phyloP scores from a whole-genome alignment of 257 asterid genomes.

The Eucommia ulmoides region DNA sequence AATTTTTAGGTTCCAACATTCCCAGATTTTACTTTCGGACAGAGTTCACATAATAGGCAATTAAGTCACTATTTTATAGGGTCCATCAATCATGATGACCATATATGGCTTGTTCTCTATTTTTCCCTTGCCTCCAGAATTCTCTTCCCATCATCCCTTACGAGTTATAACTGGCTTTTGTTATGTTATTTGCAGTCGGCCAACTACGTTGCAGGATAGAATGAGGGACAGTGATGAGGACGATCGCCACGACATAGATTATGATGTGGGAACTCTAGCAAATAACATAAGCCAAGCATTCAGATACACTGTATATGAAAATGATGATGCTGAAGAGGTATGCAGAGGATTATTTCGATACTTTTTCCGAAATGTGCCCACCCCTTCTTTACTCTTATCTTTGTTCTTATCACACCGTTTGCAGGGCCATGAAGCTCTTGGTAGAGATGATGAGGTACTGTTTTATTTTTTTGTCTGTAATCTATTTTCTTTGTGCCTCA shows the following conservation, averaged over 20 bases:
- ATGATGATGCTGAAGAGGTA: slow-evolving; percentile 70
- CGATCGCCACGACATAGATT: slow-evolving; percentile 77
- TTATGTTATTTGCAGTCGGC: slow-evolving; percentile 55
- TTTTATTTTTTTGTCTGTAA: neutral
- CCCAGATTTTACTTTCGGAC: too few species aligned
- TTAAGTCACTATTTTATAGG: too few species aligned
- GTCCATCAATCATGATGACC: too few species aligned
- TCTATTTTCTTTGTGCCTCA: slow-evolving; percentile 10
- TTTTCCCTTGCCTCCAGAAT: neutral
- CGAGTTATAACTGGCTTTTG: neutral
- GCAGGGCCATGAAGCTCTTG: slow-evolving; percentile 76
- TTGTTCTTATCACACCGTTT: slow-evolving; percentile 15
- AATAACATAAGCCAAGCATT: slow-evolving; percentile 84
- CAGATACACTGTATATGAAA: slow-evolving; percentile 69
- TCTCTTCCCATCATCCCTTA: neutral
- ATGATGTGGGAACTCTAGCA: slow-evolving; percentile 85
- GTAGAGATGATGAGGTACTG: slow-evolving; percentile 84
- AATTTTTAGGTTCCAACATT: too few species aligned
- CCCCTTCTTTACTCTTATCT: too few species aligned
- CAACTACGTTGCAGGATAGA: slow-evolving; percentile 79
- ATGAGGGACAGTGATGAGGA: slow-evolving; percentile 86
- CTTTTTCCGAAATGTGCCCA: too few species aligned
- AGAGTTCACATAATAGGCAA: too few species aligned
- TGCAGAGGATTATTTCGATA: neutral
- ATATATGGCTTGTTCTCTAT: too few species aligned